Conservation (phyloP, 306 rosid genomes). For the Dryas octopetala region DNA sequence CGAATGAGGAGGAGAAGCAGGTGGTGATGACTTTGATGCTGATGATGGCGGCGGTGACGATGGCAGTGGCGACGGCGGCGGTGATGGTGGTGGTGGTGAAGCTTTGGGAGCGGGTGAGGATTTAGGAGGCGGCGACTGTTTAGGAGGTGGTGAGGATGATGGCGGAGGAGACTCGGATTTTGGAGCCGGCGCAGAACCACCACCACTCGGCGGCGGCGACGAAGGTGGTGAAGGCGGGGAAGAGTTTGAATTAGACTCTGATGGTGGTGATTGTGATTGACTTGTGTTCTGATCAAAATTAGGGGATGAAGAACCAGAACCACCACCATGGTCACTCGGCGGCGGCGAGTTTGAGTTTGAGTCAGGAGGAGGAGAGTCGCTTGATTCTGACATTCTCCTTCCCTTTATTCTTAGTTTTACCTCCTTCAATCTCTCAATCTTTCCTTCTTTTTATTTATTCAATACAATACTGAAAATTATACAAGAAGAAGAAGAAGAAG, state of each 20-base stretch:
- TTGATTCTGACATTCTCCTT: slow-evolving; percentile 1
- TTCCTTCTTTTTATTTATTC: too few relatives aligned
- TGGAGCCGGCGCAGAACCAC: neutral
- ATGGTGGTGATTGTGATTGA: neutral
- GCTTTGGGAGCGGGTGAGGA: slow-evolving; percentile 5
- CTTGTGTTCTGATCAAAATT: neutral
- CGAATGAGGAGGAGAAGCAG: neutral
- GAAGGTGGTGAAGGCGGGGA: neutral
- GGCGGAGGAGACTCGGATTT: slow-evolving; percentile 8
- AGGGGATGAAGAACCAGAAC: too few relatives aligned
- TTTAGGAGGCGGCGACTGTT: neutral
- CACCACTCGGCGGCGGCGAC: neutral
- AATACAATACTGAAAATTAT: too few relatives aligned
- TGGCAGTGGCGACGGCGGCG: slow-evolving; percentile 3
- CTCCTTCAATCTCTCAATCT: neutral
- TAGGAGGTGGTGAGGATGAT: neutral
- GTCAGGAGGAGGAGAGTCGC: slow-evolving; percentile 2
- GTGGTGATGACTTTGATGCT: slow-evolving; percentile 11
- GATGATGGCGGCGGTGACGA: slow-evolving; percentile 20
- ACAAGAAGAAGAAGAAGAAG: too few relatives aligned
- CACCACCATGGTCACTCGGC: too few relatives aligned
- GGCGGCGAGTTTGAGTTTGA: neutral
- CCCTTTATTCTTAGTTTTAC: neutral
- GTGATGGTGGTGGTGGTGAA: slow-evolving; percentile 2
- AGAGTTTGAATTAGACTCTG: neutral